Evolutionary conservation across 805 yeast genomes (phyloP), one percentile per base, ranked within the genome.

Genomic region (Saturnispora saitoi): DNA sequence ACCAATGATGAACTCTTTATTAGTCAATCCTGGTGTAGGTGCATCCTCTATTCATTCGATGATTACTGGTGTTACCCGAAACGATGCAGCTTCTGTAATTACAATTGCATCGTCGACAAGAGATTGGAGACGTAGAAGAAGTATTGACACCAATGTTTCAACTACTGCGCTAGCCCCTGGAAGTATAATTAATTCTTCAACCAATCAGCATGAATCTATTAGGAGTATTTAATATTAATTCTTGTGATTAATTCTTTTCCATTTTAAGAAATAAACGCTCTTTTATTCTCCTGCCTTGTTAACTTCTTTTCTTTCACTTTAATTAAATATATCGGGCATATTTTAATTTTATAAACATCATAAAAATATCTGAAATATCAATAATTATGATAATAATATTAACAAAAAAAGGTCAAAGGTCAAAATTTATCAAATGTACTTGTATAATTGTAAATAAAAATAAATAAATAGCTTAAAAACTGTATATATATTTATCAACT

Each of bases 151-250:
- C 26, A 81, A 79, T 54, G 77, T 86, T 19, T 77, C 84, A 45
- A 78, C 84, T 0, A 70, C 79, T 26, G 87, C 87, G 0, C 81
- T 83, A 15, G 79, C 88, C 1, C 88, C 89, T 0, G 83, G 86
- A n/a, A 77, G 84, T 54, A 17, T 43, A 15, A 34, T 34, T 11
- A 34, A 34, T 17, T 20, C 17, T 34, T 14, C 22, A 7, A 17
- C 38, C 7, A 34, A n/a, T 5, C 38, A 34, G 17, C 38, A 34
- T 34, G 38, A 34, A 20, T 34, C 38, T 20, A 34, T 34, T 20
- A 34, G 38, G 19, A 34, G 38, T 15, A 15, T 34, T 12, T 34
- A 34, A 34, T 15, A 17, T 12, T 17, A 19, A 12, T 20, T 34
- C 19, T 34, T 34, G 20, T 24, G 9, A 24, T 6, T 24, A 24